A percentile compares a stretch with the other conserved stretches of the same genome.
phyloP scores from a whole-genome alignment of 2,329 filamentous ascomycete species.

The Tolypocladium pustulatum region DNA sequence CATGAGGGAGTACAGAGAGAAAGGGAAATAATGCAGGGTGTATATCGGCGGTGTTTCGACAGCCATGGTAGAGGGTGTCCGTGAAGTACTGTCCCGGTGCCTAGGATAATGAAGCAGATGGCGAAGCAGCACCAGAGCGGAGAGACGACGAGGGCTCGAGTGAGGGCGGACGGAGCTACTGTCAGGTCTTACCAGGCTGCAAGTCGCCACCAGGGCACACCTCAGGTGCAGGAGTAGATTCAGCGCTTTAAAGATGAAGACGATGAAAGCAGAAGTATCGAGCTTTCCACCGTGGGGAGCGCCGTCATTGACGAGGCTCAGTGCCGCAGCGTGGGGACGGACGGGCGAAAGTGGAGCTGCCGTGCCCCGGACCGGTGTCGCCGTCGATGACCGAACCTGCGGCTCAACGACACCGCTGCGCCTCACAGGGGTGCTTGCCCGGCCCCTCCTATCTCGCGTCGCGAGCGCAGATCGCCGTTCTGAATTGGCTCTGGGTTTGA shows the following conservation, averaged over 20 bases:
- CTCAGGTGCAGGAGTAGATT: background rate
- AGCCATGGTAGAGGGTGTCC: slow-evolving; percentile 1
- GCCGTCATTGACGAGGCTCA: background rate
- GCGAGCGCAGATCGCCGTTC: background rate
- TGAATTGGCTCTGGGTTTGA: too few species aligned
- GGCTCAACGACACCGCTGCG: background rate
- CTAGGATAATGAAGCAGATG: background rate
- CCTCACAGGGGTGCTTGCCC: background rate
- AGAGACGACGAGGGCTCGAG: background rate
- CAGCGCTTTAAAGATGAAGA: background rate
- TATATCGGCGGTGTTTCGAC: slow-evolving; percentile 7
- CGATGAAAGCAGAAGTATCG: background rate
- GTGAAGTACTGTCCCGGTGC: background rate
- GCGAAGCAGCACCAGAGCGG: background rate
- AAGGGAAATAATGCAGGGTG: slow-evolving; percentile 18
- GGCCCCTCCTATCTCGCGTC: too few species aligned
- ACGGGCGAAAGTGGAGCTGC: slow-evolving; percentile 2
- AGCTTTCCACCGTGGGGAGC: background rate
- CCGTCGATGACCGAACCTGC: background rate
- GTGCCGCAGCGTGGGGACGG: background rate
- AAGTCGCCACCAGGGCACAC: background rate
- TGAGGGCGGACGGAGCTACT: background rate
- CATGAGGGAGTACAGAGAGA: slow-evolving; percentile 20
- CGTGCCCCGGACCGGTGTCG: slow-evolving; percentile 4
- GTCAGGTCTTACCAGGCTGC: background rate